phyloP scores from a whole-genome alignment of 805 yeast species.

The Brettanomyces custersianus region DNA sequence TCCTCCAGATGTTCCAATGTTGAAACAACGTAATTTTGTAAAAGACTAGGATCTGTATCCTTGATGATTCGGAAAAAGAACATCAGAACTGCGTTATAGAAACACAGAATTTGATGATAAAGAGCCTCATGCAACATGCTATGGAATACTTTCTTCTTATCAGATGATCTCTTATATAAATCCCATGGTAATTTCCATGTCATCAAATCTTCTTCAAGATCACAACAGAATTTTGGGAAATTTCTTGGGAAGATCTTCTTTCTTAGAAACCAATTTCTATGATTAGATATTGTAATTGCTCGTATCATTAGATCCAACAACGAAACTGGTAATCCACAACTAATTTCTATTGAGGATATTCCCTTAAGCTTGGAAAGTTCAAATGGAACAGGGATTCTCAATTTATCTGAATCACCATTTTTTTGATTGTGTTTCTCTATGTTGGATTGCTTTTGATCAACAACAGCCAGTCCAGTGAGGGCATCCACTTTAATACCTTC shows the following conservation, averaged over 20 bases:
- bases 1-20: constrained; percentile 29
- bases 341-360: constrained; percentile 26
- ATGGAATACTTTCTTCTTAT: constrained; percentile 11
- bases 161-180: constrained; percentile 20
- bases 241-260: constrained; percentile 39
- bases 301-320: constrained; percentile 38
- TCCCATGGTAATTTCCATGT: constrained; percentile 41
- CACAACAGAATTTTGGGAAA: constrained; percentile 48
- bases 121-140: constrained; percentile 33
- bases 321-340: constrained; percentile 40
- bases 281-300: constrained; percentile 40
- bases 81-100: constrained; percentile 35
- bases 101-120: constrained; percentile 29
- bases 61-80: constrained; percentile 40
- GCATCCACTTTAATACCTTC: constrained; percentile 9
- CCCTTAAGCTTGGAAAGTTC: constrained; percentile 4
- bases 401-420: constrained; percentile 2
- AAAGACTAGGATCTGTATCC: constrained; percentile 26
- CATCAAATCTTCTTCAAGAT: constrained; percentile 39
- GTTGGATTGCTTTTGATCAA: constrained; percentile 3
- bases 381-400: constrained; percentile 15
- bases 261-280: constrained; percentile 37
- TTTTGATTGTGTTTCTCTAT: constrained; percentile 9
- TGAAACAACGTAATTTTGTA: constrained; percentile 28
- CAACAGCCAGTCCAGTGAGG: constrained; percentile 12